A percentile compares a stretch with the other conserved stretches of the same genome.
Conservation (phyloP, 352 stramenopile species). For the Phytophthora pluvialis region DNA sequence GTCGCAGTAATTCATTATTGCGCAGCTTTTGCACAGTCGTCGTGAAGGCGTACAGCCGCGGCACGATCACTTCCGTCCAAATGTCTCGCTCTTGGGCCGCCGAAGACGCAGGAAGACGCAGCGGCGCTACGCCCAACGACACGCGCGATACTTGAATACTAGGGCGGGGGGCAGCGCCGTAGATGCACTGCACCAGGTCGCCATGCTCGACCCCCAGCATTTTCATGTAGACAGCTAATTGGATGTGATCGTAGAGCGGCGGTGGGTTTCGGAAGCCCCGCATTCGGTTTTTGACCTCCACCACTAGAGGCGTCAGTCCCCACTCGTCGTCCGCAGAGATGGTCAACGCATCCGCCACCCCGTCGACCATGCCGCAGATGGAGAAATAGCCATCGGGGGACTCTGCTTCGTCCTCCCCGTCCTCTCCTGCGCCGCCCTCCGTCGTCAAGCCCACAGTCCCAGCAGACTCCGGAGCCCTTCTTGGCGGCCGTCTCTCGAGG, state of each 20-base stretch:
- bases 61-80: constrained; percentile 70
- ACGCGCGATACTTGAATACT: constrained; percentile 64
- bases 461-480: background rate
- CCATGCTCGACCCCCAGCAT: constrained; percentile 66
- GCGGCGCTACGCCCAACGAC: constrained; percentile 47
- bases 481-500: constrained; percentile 8
- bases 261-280: constrained; percentile 60
- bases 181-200: constrained; percentile 77
- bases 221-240: constrained; percentile 87
- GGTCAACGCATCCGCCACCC: constrained; percentile 59
- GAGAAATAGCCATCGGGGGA: constrained; percentile 52
- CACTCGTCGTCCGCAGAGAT: constrained; percentile 69
- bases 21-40: constrained; percentile 57
- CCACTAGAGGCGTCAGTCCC: constrained; percentile 61
- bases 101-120: constrained; percentile 37
- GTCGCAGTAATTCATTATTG: constrained; percentile 52
- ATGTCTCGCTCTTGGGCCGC: constrained; percentile 33
- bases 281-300: constrained; percentile 85
- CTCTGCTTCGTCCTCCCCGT: background rate
- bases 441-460: constrained; percentile 13
- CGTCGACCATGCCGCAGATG: constrained; percentile 86
- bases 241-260: constrained; percentile 77
- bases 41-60: constrained; percentile 63
- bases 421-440: background rate
- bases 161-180: constrained; percentile 41